Evolutionary conservation across 164 flowering plant genomes (phyloP), one percentile per base, ranked within the genome.

Genomic region (Piper longum): DNA sequence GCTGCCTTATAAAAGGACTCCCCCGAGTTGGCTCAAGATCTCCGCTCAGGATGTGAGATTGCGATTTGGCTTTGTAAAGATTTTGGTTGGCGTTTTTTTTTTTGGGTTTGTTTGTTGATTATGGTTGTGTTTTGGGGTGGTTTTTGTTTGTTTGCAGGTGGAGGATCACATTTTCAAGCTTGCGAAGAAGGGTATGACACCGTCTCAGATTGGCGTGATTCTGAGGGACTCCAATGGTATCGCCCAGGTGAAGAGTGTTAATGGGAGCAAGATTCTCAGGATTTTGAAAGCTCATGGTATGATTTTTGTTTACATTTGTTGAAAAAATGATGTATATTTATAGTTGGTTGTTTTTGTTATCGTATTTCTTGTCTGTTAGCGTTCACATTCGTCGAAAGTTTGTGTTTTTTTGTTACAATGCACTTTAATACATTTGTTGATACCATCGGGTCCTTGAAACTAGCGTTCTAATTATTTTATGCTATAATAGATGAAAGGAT

Each of bases 161-260:
- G 93, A 86, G 65, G 97, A 88, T 3, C 83, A 78, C 75, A 91
- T 91, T 36, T 86, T 93, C 81, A 91, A 91, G 69, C 81, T 88
- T 61, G 97, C 97, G 7, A 91, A 91, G 82, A 91, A 85, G 74
- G 97, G 97, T 16, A 42, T 88, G 76, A 80, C 95, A 7, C 97
- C 97, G 11, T 91, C 97, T 2, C 97, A 91, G 81, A 86, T 91
- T 36, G 97, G 97, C 71, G 96, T 91, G 36, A 78, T 91, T 63
- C 93, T 91, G 66, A 85, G 97, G 76, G 97, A 91, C 59, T 79
- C 83, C 54, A 80, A 82, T 56, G 83, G 85, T n/a, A 76, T 80
- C 63, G 76, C 85, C 5, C 82, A 77, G 65, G 82, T 81, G 51
- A 81, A 69, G 69, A 78, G 80, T 60, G 80, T 78, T 52, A 76